phyloP scores from a whole-genome alignment of 2,329 filamentous ascomycete genomes.

The Fusarium nematophilum region DNA sequence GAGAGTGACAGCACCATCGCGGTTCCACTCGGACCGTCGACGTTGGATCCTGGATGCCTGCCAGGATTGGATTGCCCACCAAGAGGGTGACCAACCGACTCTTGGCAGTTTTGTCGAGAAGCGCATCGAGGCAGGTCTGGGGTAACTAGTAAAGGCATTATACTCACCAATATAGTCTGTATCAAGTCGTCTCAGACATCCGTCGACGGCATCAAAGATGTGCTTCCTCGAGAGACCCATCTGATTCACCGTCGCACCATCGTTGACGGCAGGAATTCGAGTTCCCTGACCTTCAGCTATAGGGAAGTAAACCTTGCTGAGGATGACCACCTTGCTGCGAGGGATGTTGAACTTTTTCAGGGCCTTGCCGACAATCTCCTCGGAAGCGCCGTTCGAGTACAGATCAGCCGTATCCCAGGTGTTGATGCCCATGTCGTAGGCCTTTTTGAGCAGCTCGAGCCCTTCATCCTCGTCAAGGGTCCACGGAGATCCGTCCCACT shows the following conservation, averaged over 20 bases:
- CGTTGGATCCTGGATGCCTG: conserved; percentile 21
- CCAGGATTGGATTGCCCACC: conserved; percentile 40
- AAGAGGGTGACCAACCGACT: conserved; percentile 14
- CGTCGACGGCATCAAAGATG: conserved; percentile 74
- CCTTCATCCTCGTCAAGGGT: conserved; percentile 49
- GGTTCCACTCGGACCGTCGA: conserved; percentile 22
- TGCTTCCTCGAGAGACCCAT: conserved; percentile 69
- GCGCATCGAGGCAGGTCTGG: too few relatives aligned
- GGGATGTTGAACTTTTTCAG: conserved; percentile 69
- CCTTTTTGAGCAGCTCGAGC: conserved; percentile 69
- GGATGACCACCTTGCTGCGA: conserved; percentile 66
- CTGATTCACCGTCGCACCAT: conserved; percentile 46
- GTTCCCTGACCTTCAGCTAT: conserved; percentile 49
- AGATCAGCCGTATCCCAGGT: conserved; percentile 64
- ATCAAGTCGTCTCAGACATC: conserved; percentile 63
- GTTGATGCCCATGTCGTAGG: conserved; percentile 72
- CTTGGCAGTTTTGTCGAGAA: conserved; percentile 12
- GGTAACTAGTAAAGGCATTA: background rate
- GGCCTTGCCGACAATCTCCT: conserved; percentile 67
- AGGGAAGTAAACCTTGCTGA: conserved; percentile 61
- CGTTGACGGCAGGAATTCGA: conserved; percentile 49
- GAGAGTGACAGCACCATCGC: conserved; percentile 21
- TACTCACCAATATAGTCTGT: conserved; percentile 64
- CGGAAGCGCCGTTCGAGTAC: conserved; percentile 67
- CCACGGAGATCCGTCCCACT: conserved; percentile 47